These are phyloP conservation scores for Euphorbia pulcherrima DNA, from an alignment of 345 rosid species.

Conservation along the genomic window DNA sequence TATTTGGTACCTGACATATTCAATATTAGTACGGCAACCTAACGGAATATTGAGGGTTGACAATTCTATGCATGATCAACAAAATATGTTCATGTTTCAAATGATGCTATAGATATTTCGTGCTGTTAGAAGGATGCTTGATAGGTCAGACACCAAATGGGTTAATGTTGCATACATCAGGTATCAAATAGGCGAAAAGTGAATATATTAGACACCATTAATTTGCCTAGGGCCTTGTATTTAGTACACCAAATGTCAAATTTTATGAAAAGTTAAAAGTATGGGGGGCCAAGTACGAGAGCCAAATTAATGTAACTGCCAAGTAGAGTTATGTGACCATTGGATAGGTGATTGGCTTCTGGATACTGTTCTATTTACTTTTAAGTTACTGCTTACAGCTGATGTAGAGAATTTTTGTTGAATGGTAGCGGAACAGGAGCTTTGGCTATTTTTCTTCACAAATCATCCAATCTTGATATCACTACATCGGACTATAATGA, in stretches of 20 bases:
- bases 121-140: too few relatives aligned
- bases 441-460: constrained; percentile 76
- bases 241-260: not conserved
- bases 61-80: too few relatives aligned
- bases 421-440: constrained; percentile 88
- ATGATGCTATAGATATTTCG: too few relatives aligned
- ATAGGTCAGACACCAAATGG: too few relatives aligned
- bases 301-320: not conserved
- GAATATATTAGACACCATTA: too few relatives aligned
- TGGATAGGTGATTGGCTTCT: not conserved
- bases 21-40: too few relatives aligned
- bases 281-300: not conserved
- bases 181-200: too few relatives aligned
- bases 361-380: not conserved
- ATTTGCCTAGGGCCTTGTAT: too few relatives aligned
- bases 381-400: constrained; percentile 13
- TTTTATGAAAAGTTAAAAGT: not conserved
- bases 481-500: constrained; percentile 88
- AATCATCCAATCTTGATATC: constrained; percentile 60
- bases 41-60: too few relatives aligned
- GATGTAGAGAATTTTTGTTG: constrained; percentile 11
- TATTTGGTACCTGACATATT: too few relatives aligned
- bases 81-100: too few relatives aligned
- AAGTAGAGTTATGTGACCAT: not conserved
- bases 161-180: too few relatives aligned